A percentile compares a stretch with the other conserved stretches of the same genome.
These are phyloP conservation scores for Hymenoscyphus albidus DNA, from an alignment of 2,329 filamentous ascomycete genomes.

Conservation along the genomic window DNA sequence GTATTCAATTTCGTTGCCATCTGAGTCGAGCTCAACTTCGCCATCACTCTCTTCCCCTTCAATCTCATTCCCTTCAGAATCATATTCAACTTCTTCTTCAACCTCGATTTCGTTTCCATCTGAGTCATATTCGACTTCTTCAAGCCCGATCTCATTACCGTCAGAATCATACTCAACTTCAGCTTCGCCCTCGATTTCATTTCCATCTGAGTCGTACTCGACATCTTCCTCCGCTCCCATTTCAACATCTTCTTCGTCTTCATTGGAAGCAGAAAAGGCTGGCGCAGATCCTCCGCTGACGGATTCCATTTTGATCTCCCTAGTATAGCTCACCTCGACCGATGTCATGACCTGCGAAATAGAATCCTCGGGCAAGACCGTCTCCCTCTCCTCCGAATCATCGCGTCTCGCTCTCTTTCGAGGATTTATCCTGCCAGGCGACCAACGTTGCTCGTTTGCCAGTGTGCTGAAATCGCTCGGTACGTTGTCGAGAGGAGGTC, in stretches of 20 bases:
- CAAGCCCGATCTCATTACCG: constrained; percentile 6
- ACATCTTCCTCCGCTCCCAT: constrained; percentile 9
- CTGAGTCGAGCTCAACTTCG: constrained; percentile 7
- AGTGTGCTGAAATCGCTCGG: constrained; percentile 12
- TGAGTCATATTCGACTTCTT: constrained; percentile 8
- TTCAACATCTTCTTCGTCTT: constrained; percentile 1
- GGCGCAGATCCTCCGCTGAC: background rate
- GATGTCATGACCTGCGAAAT: constrained; percentile 20
- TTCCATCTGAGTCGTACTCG: constrained; percentile 10
- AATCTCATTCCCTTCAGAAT: constrained; percentile 8
- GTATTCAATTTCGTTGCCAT: constrained; percentile 7
- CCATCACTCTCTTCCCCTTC: constrained; percentile 9
- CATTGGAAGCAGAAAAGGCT: background rate
- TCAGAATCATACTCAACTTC: constrained; percentile 12
- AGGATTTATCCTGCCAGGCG: constrained; percentile 20
- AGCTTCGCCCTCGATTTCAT: constrained; percentile 6
- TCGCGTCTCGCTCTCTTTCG: constrained; percentile 29
- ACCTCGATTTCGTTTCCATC: constrained; percentile 8
- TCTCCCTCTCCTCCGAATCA: constrained; percentile 15
- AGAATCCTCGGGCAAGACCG: constrained; percentile 23
- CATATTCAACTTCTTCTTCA: constrained; percentile 13
- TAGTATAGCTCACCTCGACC: constrained; percentile 5
- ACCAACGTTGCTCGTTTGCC: constrained; percentile 21
- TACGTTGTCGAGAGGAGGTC: constrained; percentile 23
- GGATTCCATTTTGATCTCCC: background rate